Evolutionary conservation across 2,329 filamentous ascomycete genomes (phyloP).

Genomic region (Ceratocystis huliohia): DNA sequence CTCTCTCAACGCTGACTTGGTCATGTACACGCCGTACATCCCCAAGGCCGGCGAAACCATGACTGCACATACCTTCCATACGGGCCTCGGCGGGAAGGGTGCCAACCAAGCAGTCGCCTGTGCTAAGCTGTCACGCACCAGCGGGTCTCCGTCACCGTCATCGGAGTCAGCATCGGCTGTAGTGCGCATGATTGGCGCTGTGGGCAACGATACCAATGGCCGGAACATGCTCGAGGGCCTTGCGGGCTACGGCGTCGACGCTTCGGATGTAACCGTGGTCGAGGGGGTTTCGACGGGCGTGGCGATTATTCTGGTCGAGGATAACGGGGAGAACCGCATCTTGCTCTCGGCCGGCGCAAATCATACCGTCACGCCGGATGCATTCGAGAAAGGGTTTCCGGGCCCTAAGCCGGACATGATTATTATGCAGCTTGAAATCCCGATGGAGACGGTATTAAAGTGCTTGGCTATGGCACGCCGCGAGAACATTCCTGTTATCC

Average conservation of each 20-base stretch:
- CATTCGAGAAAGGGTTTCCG: slow-evolving; percentile 22
- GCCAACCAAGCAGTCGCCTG: slow-evolving; percentile 63
- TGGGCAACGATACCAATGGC: slow-evolving; percentile 35
- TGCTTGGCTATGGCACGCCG: slow-evolving; percentile 34
- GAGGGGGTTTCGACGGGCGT: slow-evolving; percentile 39
- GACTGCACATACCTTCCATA: slow-evolving; percentile 43
- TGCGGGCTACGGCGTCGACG: slow-evolving; percentile 36
- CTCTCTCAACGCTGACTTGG: slow-evolving; percentile 61
- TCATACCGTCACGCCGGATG: slow-evolving; percentile 20
- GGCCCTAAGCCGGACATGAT: slow-evolving; percentile 40
- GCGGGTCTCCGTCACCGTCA: slow-evolving; percentile 2
- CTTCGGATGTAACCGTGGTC: slow-evolving; percentile 31
- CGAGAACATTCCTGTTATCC: slow-evolving; percentile 40
- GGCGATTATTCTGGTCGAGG: slow-evolving; percentile 47
- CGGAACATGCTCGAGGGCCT: slow-evolving; percentile 35
- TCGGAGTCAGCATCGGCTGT: slow-evolving; percentile 9
- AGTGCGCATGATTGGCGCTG: slow-evolving; percentile 46
- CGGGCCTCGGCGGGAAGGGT: slow-evolving; percentile 50
- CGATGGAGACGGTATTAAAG: slow-evolving; percentile 39
- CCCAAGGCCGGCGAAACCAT: slow-evolving; percentile 58
- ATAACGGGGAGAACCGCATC: slow-evolving; percentile 45
- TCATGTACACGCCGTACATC: slow-evolving; percentile 54
- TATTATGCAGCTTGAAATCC: slow-evolving; percentile 50
- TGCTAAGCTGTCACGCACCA: slow-evolving; percentile 38
- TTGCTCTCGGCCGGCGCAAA: slow-evolving; percentile 46